Evolutionary conservation across 495 filamentous ascomycete genomes (phyloP), one percentile per base, ranked within the genome.

Genomic region (Penicillium malachiteum): DNA sequence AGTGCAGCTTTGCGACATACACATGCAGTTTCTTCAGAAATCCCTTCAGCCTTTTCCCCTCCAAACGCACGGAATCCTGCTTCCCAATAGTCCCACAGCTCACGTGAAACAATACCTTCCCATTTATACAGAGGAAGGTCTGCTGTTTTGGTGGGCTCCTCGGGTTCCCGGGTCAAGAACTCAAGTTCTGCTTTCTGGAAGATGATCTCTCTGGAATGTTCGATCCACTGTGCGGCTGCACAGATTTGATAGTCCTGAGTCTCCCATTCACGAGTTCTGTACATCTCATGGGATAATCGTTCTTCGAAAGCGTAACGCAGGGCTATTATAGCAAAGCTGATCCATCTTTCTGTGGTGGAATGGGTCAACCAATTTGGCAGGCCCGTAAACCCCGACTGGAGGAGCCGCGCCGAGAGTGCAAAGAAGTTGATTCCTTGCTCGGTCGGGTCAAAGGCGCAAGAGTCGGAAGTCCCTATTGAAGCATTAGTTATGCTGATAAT

Each of bases 391-490:
- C 50, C 30, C 7, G 26, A 26, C 13, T 52, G 50, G 18, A 52
- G 50, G 26, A 44, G 17, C 11, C 50, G 50, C 7, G 50, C 50
- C 17, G 50, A 52, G 34, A 52, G 43, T 34, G 50, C 50, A n/a
- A 42, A 41, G 26, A 26, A 42, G 42, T 52, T 52, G 13, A 52
- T 31, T 10, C 39, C 40, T 35, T n/a, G 31, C 30, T 52, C 39
- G 10, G 42, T 26, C 8, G 7, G 18, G n/a, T 6, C 3, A 0
- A 17, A 10, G 13, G 41, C 30, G 5, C 42, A 16, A 4, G 30
- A 32, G 7, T 6, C n/a, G 9, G 39, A 41, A 16, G 13, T 41
- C 34, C 2, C 17, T 30, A 38, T 38, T 38, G 2, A 38, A n/a
- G 35, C n/a, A 38, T 38, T 38, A 38, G 35, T 38, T 38, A 10